phyloP scores from a whole-genome alignment of 1,284 basidiomycete genomes.

The Tranzscheliella williamsii region DNA sequence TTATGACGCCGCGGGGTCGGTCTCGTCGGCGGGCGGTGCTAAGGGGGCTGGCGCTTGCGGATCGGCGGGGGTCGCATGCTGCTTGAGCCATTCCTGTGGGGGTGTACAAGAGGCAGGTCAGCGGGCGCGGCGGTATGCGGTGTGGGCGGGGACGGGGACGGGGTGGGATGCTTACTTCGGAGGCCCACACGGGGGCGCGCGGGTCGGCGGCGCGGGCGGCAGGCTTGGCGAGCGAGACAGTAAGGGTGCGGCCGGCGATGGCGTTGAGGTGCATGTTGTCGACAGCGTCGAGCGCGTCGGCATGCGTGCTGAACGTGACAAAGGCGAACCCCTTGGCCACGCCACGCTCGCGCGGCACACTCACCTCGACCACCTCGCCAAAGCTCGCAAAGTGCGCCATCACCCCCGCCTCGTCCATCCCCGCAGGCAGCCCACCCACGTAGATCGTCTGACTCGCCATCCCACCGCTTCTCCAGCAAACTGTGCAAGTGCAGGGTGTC shows the following conservation, averaged over 20 bases:
- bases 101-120: not conserved
- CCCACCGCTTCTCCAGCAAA: not conserved
- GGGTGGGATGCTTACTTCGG: too few relatives aligned
- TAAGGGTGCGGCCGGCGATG: slow-evolving; percentile 9
- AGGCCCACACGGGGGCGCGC: too few relatives aligned
- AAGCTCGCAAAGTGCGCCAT: slow-evolving; percentile 21
- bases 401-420: slow-evolving; percentile 15
- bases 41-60: not conserved
- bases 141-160: too few relatives aligned
- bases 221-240: slow-evolving; percentile 34
- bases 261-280: slow-evolving; percentile 46
- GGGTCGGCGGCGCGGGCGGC: too few relatives aligned
- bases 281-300: slow-evolving; percentile 34
- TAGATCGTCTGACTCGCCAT: slow-evolving; percentile 1
- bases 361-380: slow-evolving; percentile 38
- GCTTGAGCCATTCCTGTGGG: slow-evolving; percentile 31
- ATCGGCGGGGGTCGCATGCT: slow-evolving; percentile 1
- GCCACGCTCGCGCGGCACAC: slow-evolving; percentile 11
- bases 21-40: too few relatives aligned
- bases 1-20: too few relatives aligned
- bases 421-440: slow-evolving; percentile 19
- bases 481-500: not conserved
- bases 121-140: too few relatives aligned
- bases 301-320: slow-evolving; percentile 15
- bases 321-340: slow-evolving; percentile 36